phyloP scores from a whole-genome alignment of 78 protist species.

The Trichosphaerium sp. region DNA sequence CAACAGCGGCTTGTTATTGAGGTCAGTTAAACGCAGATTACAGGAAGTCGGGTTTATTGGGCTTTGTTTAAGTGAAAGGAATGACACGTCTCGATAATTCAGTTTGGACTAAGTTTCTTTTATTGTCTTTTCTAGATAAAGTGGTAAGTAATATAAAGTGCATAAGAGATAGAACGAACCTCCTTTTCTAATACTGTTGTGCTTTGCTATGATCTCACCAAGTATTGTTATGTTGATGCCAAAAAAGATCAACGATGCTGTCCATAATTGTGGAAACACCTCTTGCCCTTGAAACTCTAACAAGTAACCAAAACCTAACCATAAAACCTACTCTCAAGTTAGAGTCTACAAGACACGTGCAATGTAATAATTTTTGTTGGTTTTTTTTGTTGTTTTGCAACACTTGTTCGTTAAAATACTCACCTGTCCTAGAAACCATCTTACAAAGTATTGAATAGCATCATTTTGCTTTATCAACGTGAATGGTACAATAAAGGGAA shows the following conservation, averaged over 20 bases:
- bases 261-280: constrained; percentile 52
- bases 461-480: neutral
- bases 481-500: constrained; percentile 60
- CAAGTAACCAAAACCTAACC: constrained; percentile 60
- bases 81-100: too few species aligned
- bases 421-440: constrained; percentile 36
- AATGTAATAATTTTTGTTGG: neutral
- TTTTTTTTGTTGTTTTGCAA: neutral
- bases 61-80: too few species aligned
- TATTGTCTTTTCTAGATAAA: too few species aligned
- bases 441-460: constrained; percentile 7
- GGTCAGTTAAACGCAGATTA: too few species aligned
- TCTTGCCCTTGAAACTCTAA: constrained; percentile 63
- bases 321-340: constrained; percentile 42
- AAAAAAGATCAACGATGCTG: constrained; percentile 51
- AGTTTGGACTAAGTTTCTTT: too few species aligned
- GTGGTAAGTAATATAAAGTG: too few species aligned
- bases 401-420: neutral
- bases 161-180: too few species aligned
- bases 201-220: constrained; percentile 18
- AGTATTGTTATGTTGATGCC: constrained; percentile 38
- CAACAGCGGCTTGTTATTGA: too few species aligned
- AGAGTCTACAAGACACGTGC: neutral
- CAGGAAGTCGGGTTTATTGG: too few species aligned
- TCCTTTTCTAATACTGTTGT: constrained; percentile 12